Conservation (phyloP, 441 rosid genomes). For the Omphalea diandra region DNA sequence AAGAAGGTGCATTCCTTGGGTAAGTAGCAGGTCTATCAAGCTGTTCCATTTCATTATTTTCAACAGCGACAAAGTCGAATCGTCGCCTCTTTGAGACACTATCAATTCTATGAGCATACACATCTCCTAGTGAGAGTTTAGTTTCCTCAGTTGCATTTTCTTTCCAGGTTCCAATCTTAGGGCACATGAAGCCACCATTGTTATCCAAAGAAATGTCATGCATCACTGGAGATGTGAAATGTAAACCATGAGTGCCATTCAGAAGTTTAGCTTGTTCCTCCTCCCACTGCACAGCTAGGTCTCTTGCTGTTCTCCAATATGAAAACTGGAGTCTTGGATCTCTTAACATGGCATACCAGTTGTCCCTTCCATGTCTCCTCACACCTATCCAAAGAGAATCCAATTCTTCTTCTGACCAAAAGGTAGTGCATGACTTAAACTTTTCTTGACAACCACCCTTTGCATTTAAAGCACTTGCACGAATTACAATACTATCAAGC, state of each 20-base stretch:
- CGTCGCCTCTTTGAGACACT: conserved; percentile 23
- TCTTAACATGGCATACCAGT: conserved; percentile 80
- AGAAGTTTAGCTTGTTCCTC: conserved; percentile 71
- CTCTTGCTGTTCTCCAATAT: conserved; percentile 56
- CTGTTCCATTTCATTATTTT: conserved; percentile 27
- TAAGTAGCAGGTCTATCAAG: conserved; percentile 16
- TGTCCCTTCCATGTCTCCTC: conserved; percentile 92
- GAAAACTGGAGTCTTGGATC: conserved; percentile 83
- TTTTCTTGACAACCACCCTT: conserved; percentile 29
- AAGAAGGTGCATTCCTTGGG: conserved; percentile 18
- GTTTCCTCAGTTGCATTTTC: conserved; percentile 36
- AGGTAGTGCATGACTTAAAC: conserved; percentile 20
- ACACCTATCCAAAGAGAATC: conserved; percentile 98
- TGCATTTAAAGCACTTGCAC: conserved; percentile 31
- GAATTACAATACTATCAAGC: conserved; percentile 37
- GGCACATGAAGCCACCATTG: conserved; percentile 20
- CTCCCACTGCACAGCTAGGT: conserved; percentile 84
- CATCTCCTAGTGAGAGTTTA: conserved; percentile 39
- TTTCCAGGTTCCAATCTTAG: conserved; percentile 20
- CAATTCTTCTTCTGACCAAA: conserved; percentile 94
- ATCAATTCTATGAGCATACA: conserved; percentile 28
- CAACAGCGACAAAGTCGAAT: conserved; percentile 9
- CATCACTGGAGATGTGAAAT: conserved; percentile 21
- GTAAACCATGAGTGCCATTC: conserved; percentile 21
- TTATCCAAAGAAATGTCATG: conserved; percentile 23